A percentile compares a stretch with the other conserved stretches of the same genome.
Evolutionary conservation across 2,329 filamentous ascomycete genomes (phyloP).

Genomic region (Aspergillus spinulosporus): DNA sequence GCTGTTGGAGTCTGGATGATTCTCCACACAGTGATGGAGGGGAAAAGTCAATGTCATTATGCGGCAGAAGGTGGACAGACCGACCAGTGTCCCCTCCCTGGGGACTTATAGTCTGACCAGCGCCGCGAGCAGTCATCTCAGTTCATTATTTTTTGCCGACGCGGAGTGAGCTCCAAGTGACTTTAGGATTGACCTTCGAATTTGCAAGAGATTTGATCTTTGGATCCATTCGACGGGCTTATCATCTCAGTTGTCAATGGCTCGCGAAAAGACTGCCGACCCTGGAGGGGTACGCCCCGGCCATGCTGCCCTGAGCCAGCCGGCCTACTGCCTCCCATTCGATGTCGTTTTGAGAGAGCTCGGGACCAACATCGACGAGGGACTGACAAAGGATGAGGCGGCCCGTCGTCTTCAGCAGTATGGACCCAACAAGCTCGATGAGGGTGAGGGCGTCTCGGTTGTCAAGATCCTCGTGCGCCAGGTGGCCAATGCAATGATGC

Average conservation of each 20-base stretch:
- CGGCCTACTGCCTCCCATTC: conserved; percentile 62
- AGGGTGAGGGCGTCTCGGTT: conserved; percentile 65
- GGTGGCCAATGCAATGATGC: conserved; percentile 69
- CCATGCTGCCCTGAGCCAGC: conserved; percentile 51
- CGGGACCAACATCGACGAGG: conserved; percentile 56
- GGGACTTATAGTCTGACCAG: neutral
- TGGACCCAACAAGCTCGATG: conserved; percentile 66
- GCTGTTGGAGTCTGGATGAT: neutral
- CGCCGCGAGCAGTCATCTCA: neutral
- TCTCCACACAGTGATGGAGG: neutral
- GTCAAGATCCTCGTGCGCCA: conserved; percentile 68
- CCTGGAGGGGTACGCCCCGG: conserved; percentile 25
- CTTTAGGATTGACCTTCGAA: neutral
- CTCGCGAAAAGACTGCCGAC: conserved; percentile 4
- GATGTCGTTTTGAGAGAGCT: conserved; percentile 57
- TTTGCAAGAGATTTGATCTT: neutral
- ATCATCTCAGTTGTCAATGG: neutral
- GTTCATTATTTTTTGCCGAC: neutral
- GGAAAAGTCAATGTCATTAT: neutral
- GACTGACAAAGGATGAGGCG: conserved; percentile 58
- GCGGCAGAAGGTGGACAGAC: neutral
- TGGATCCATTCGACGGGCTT: neutral
- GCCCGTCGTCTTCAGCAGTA: conserved; percentile 56
- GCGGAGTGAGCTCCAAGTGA: too few relatives aligned
- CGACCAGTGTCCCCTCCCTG: neutral